These are phyloP conservation scores for Arthrobotrys iridis DNA, from an alignment of 2,329 filamentous ascomycete genomes.

Conservation along the genomic window DNA sequence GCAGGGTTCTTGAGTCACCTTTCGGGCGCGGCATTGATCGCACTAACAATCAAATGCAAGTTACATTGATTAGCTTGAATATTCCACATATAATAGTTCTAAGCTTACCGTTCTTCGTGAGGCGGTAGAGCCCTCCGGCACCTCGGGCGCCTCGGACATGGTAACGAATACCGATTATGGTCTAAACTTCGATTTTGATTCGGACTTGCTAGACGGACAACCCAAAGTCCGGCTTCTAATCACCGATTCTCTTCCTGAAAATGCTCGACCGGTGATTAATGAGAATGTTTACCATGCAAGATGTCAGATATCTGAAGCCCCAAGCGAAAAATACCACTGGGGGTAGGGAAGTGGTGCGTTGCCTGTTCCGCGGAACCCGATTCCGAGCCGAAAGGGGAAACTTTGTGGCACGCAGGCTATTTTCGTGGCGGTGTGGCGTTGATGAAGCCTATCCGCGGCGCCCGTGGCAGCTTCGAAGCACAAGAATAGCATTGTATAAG, in stretches of 20 bases:
- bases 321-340: constrained; percentile 7
- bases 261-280: background rate
- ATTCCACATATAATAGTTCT: background rate
- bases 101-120: constrained; percentile 15
- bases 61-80: background rate
- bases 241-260: background rate
- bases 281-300: background rate
- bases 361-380: constrained; percentile 25
- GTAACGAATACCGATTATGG: background rate
- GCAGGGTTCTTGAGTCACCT: constrained; percentile 58
- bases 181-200: background rate
- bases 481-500: background rate
- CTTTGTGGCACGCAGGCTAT: background rate
- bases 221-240: background rate
- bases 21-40: constrained; percentile 62
- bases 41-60: constrained; percentile 58
- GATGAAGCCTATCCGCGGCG: background rate
- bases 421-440: background rate
- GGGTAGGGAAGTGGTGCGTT: background rate
- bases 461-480: background rate
- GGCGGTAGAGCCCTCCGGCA: background rate
- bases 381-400: constrained; percentile 25
- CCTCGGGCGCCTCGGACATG: constrained; percentile 20
- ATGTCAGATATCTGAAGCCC: background rate
- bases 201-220: background rate